Percentiles rank a stretch among this genome's conserved stretches.
Conservation (phyloP, 2,329 filamentous ascomycete species). For the Pyricularia grisea region DNA sequence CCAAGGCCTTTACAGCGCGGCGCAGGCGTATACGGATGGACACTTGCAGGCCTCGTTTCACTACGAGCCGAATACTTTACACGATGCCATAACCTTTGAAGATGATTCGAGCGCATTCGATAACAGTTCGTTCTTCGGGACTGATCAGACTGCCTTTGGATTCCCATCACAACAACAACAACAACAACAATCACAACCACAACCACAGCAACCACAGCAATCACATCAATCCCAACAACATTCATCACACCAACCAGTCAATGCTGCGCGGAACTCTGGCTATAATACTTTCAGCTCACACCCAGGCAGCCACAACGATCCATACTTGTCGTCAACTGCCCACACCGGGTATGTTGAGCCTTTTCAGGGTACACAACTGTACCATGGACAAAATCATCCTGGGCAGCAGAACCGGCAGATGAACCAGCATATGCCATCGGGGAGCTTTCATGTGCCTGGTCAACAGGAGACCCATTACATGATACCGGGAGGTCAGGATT, state of each 20-base stretch:
- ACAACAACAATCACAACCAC: not conserved
- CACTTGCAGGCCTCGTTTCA: not conserved
- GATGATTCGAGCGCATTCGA: not conserved
- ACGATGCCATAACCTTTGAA: not conserved
- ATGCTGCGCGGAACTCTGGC: not conserved
- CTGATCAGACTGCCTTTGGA: not conserved
- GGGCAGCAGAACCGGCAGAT: not conserved
- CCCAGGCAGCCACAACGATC: not conserved
- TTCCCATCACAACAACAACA: not conserved
- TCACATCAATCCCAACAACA: not conserved
- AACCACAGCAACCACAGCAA: not conserved
- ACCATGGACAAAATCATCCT: not conserved
- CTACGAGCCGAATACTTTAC: not conserved
- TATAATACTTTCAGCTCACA: not conserved
- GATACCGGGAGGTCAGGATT: not conserved
- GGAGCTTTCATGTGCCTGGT: not conserved
- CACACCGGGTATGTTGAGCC: not conserved
- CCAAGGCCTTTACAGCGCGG: not conserved
- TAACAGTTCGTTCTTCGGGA: conserved; percentile 1
- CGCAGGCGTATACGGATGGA: not conserved
- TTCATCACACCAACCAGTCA: not conserved
- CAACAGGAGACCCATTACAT: not conserved
- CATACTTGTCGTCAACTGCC: not conserved
- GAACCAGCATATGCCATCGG: not conserved
- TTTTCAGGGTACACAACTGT: not conserved